Base-by-base conservation (phyloP, 352 stramenopile species). In the Phytopythium boreale region DNA sequence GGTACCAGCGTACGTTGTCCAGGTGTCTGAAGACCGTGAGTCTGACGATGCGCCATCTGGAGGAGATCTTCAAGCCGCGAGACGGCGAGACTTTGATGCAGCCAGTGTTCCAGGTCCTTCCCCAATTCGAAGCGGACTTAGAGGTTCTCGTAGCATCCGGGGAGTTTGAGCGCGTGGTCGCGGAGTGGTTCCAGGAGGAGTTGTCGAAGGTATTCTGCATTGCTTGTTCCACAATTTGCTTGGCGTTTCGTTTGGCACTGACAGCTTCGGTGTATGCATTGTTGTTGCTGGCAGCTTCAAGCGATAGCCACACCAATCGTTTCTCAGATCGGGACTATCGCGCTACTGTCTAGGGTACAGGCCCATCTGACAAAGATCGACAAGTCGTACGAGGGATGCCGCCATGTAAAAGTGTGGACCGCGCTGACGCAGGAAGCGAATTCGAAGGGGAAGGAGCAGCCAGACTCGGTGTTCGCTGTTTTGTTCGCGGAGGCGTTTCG, bases 401-500 rank as follows among this genome's bases (percentile, higher is more conserved):
- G 63, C 19, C 62, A 72, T 11, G 70, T 77, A 10, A 64, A 62
- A 24, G 34, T 89, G 0, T 91, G 80, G 84, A 62, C 59, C 59
- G 49, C 24, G 12, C 64, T 74, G 12, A 69, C 29, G 27, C 41
- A 27, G 52, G 63, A 49, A 22, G 20, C n/a, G 3, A 1, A 10
- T 39, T 36, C 41, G 20, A 53, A 51, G 12, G 29, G 68, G 17
- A 46, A 12, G 24, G 20, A 41, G 1, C 31, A 46, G 14, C 27
- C 57, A 15, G 58, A 73, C 12, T 89, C 82, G 0, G 76, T 90
- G 43, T 94, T 92, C 56, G 63, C 79, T 24, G 44, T 83, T 43
- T 43, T 94, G 9, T 92, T 90, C 56, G 85, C 82, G 0, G 75
- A 84, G 22, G 61, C 77, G 15, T 88, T 94, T 46, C 73, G 83